A percentile compares a stretch with the other conserved stretches of the same genome.
Evolutionary conservation across 495 filamentous ascomycete species (phyloP).

Genomic region (Podospora conica): DNA sequence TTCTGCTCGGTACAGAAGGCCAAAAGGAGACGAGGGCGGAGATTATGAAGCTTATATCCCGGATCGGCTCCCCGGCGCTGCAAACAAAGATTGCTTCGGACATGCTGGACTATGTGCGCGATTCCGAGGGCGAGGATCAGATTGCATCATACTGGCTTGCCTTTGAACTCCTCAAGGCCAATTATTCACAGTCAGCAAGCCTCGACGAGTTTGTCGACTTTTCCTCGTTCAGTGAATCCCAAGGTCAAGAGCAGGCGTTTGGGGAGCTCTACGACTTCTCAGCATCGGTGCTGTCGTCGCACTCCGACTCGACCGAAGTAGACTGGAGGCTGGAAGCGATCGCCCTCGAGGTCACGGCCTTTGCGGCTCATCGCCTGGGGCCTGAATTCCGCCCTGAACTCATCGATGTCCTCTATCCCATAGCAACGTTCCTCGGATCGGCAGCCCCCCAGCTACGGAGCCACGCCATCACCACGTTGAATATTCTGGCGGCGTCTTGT

Average conservation of each 20-base stretch:
- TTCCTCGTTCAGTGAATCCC: slow-evolving; percentile 32
- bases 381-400: slow-evolving; percentile 74
- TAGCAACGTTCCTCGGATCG: slow-evolving; percentile 80
- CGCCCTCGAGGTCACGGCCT: slow-evolving; percentile 66
- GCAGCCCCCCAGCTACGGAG: slow-evolving; percentile 58
- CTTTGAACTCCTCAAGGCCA: slow-evolving; percentile 59
- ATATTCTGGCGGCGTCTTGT: slow-evolving; percentile 68
- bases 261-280: slow-evolving; percentile 80
- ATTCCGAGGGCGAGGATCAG: slow-evolving; percentile 47
- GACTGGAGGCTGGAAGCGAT: slow-evolving; percentile 71
- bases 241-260: slow-evolving; percentile 50
- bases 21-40: slow-evolving; percentile 56
- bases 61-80: slow-evolving; percentile 37
- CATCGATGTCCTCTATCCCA: slow-evolving; percentile 85
- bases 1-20: slow-evolving; percentile 59
- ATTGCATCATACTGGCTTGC: slow-evolving; percentile 79
- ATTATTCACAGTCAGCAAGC: slow-evolving; percentile 41
- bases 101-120: slow-evolving; percentile 54
- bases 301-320: slow-evolving; percentile 41
- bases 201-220: slow-evolving; percentile 64
- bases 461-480: slow-evolving; percentile 80
- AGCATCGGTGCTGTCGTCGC: slow-evolving; percentile 52
- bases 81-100: slow-evolving; percentile 47
- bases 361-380: slow-evolving; percentile 61
- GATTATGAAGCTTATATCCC: slow-evolving; percentile 41